Percentiles rank a stretch among this genome's conserved stretches.
These are phyloP conservation scores for Boletales sp. DNA, from an alignment of 768 basidiomycete species.

Conservation along the genomic window DNA sequence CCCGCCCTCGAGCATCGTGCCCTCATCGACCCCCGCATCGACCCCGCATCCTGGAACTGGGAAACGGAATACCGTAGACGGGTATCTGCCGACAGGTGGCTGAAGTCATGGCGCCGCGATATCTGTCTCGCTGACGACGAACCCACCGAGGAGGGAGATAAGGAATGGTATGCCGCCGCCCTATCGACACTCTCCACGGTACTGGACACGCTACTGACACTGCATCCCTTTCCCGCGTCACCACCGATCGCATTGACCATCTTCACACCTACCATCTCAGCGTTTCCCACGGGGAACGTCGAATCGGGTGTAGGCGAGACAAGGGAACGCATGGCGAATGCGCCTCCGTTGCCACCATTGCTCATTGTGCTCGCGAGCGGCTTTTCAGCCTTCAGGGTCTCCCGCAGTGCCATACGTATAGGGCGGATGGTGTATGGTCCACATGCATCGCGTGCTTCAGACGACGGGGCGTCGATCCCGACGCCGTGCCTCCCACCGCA, in stretches of 20 bases:
- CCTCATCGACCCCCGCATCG: slow-evolving; percentile 22
- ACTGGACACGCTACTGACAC: slow-evolving; percentile 33
- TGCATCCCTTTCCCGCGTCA: slow-evolving; percentile 26
- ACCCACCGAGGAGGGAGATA: neutral
- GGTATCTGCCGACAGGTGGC: slow-evolving; percentile 16
- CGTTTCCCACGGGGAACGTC: slow-evolving; percentile 6
- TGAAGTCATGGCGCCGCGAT: slow-evolving; percentile 23
- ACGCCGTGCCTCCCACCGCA: slow-evolving; percentile 34
- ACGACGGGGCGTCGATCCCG: neutral
- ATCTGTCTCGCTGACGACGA: slow-evolving; percentile 4
- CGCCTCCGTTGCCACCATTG: slow-evolving; percentile 32
- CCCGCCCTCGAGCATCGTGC: slow-evolving; percentile 26
- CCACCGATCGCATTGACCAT: slow-evolving; percentile 21
- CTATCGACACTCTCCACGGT: slow-evolving; percentile 26
- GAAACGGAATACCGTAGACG: slow-evolving; percentile 23
- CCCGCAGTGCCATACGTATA: slow-evolving; percentile 22
- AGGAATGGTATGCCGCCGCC: slow-evolving; percentile 1
- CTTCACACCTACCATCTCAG: slow-evolving; percentile 10
- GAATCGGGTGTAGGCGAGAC: slow-evolving; percentile 2
- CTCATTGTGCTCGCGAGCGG: slow-evolving; percentile 24
- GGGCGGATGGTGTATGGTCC: slow-evolving; percentile 20
- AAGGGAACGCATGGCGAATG: slow-evolving; percentile 23
- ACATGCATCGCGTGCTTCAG: slow-evolving; percentile 3
- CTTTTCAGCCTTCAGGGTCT: slow-evolving; percentile 9
- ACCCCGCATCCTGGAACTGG: slow-evolving; percentile 20